Base-by-base conservation (phyloP, 169 alveolate genomes). In the Eimeria acervulina region DNA sequence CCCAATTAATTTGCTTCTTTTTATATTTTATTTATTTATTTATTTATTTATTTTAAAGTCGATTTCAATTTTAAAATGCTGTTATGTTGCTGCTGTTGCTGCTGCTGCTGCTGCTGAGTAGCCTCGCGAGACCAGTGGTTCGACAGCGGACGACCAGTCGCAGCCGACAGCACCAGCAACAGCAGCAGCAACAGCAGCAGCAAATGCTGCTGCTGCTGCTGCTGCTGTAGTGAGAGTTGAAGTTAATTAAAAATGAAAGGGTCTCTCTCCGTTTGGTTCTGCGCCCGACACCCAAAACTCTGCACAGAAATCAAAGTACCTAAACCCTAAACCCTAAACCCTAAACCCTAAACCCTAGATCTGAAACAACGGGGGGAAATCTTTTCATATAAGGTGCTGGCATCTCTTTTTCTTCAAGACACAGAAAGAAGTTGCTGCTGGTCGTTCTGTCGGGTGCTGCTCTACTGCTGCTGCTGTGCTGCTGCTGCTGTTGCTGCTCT, bases 291-390 rank as follows among this genome's bases (percentile, higher is more conserved):
- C 80, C 80, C 80, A 10, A n/a, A 33, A 33, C 15, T n/a, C 36
- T 28, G 42, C 80, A 68, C 8, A 33, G 80, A 68, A 3, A 68
- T 68, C 6, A 26, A 68, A 23, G 80, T 68, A 51, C 80, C 80
- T 68, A 68, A 68, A 68, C 80, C 80, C 80, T 68, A 68, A 68
- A 68, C 80, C 80, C 80, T 68, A 68, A 68, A 68, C 80, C 80
- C 78, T 66, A 55, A 55, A 55, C 66, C 66, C 68, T 55, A 55
- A 55, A 55, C 68, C 81, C 81, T 70, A 21, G 55, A 33, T 13
- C 52, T 1, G 55, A 33, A 76, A 19, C 38, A 76, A 36, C 87
- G 40, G 81, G 17, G 19, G 1, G 0, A 0, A 70, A 23, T 12
- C 17, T 5, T 28, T n/a, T 70, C 0, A 13, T 70, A 26, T 31